These are phyloP conservation scores for Breviolum minutum DNA, from an alignment of 73 alveolate species.

Conservation along the genomic window DNA sequence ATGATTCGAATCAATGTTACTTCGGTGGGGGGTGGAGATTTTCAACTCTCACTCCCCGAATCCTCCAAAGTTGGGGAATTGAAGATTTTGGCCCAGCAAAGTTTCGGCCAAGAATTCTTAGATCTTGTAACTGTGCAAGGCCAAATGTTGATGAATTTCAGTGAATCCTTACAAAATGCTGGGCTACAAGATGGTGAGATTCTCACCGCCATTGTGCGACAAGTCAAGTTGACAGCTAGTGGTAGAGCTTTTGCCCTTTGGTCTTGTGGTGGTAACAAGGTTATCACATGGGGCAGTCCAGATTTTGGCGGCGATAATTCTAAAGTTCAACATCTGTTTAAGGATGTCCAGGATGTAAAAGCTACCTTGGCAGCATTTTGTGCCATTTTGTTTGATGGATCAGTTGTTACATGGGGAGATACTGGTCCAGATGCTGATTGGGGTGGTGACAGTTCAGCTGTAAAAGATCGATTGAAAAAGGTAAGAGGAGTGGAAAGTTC, in stretches of 20 bases:
- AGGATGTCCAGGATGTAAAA: not conserved
- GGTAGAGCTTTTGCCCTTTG: conserved; percentile 15
- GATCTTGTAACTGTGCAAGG: not conserved
- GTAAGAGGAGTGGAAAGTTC: not conserved
- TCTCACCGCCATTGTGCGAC: not conserved
- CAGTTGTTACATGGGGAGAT: not conserved
- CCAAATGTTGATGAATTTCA: too few species aligned
- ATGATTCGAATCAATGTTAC: not conserved
- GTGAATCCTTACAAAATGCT: not conserved
- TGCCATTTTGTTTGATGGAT: not conserved
- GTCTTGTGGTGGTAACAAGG: not conserved
- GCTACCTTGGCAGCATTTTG: not conserved
- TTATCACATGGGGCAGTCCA: not conserved
- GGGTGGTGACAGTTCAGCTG: not conserved
- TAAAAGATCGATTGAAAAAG: not conserved
- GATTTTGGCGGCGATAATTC: not conserved
- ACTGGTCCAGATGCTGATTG: not conserved
- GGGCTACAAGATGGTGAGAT: not conserved
- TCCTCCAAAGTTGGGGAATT: not conserved
- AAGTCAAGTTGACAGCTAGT: not conserved
- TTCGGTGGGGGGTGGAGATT: not conserved
- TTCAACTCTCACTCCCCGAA: not conserved
- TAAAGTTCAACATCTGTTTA: not conserved
- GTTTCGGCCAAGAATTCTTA: not conserved
- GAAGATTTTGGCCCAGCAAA: not conserved